Evolutionary conservation across 1,284 basidiomycete genomes (phyloP).

Genomic region (Trametes hirsuta): DNA sequence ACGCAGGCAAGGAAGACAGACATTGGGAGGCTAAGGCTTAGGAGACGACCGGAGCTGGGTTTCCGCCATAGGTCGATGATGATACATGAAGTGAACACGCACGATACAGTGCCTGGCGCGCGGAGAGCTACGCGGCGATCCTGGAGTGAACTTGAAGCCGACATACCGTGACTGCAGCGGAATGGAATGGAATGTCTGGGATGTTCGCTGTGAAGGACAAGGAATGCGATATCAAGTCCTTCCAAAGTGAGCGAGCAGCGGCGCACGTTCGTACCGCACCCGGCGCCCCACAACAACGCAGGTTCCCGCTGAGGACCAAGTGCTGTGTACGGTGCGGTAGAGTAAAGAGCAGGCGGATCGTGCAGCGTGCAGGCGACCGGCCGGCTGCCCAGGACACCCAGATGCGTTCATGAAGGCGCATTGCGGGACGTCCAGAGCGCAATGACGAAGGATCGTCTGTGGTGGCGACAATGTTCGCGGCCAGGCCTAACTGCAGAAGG

Average conservation of each 20-base stretch:
- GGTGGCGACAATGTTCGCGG: neutral
- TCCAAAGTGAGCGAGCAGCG: constrained; percentile 4
- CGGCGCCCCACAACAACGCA: neutral
- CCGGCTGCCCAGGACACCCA: neutral
- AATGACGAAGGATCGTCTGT: constrained; percentile 9
- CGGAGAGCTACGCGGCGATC: constrained; percentile 5
- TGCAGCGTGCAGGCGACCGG: neutral
- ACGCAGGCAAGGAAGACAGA: neutral
- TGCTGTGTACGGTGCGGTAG: neutral
- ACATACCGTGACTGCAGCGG: too few relatives aligned
- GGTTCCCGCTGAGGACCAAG: neutral
- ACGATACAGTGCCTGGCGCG: neutral
- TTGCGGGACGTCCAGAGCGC: neutral
- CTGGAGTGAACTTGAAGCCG: neutral
- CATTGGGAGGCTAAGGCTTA: too few relatives aligned
- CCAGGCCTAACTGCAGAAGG: neutral
- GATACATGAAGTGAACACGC: constrained; percentile 1
- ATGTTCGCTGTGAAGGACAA: neutral
- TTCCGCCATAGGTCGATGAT: neutral
- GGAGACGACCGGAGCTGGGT: neutral
- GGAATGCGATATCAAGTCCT: neutral
- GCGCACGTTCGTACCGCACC: constrained; percentile 19
- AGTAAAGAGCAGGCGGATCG: neutral
- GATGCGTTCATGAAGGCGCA: neutral
- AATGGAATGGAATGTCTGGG: neutral